A percentile compares a stretch with the other conserved stretches of the same genome.
Evolutionary conservation across 306 rosid species (phyloP).

Genomic region (Arachis hypogaea): DNA sequence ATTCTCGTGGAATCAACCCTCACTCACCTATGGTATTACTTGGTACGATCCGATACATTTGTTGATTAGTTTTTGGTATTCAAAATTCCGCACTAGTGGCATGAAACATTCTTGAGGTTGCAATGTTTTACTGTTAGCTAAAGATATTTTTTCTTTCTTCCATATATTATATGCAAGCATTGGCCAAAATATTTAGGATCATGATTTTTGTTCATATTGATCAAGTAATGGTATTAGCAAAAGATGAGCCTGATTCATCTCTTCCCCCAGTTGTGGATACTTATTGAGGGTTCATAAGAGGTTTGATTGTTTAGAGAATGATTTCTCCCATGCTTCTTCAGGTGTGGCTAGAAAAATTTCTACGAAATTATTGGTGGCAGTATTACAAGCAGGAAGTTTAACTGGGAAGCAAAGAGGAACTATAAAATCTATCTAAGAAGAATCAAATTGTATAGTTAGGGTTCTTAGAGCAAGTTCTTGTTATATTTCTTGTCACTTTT

Average conservation of each 20-base stretch:
- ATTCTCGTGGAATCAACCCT: no score
- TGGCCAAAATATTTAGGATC: constrained; percentile 33
- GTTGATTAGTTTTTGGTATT: no score
- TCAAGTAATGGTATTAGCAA: constrained; percentile 95
- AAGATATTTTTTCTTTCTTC: constrained; percentile 22
- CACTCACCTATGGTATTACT: no score
- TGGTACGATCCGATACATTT: no score
- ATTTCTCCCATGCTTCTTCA: constrained; percentile 69
- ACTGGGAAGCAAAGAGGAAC: constrained; percentile 98
- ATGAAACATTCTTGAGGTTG: constrained; percentile 5
- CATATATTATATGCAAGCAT: neutral
- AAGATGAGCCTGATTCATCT: constrained; percentile 91
- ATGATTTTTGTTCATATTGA: constrained; percentile 43
- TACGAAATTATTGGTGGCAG: constrained; percentile 83
- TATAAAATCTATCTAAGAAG: constrained; percentile 93
- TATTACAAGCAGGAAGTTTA: constrained; percentile 97
- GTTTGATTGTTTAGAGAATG: constrained; percentile 85
- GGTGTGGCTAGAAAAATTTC: constrained; percentile 69
- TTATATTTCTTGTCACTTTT: constrained; percentile 6
- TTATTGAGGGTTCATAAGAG: constrained; percentile 90
- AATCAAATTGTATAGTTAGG: constrained; percentile 90
- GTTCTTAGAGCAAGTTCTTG: constrained; percentile 89
- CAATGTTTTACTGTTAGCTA: constrained; percentile 21
- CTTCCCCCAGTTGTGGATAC: constrained; percentile 96
- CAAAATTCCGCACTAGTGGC: neutral